These are phyloP conservation scores for Gyrodon lividus DNA, from an alignment of 768 basidiomycete genomes.

Conservation along the genomic window DNA sequence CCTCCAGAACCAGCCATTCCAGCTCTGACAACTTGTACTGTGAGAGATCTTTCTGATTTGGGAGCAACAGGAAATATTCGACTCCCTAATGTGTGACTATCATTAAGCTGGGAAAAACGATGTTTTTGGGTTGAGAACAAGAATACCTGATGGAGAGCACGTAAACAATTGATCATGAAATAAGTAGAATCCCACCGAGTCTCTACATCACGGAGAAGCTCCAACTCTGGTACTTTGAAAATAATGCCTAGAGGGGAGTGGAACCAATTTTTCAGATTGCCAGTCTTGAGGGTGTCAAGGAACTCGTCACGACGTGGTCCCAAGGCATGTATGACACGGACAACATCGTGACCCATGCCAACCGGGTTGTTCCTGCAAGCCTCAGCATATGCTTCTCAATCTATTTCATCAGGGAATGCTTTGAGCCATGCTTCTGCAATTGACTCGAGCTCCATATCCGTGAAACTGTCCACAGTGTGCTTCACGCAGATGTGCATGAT, in stretches of 20 bases:
- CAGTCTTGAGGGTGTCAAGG: too few species aligned
- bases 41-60: not conserved
- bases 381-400: too few species aligned
- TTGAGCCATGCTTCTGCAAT: not conserved
- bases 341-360: too few species aligned
- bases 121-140: too few species aligned
- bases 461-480: slow-evolving; percentile 7
- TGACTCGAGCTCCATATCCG: not conserved
- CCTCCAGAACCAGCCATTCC: not conserved
- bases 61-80: not conserved
- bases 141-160: not conserved
- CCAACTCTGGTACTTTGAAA: not conserved
- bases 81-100: not conserved
- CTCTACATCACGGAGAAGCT: slow-evolving; percentile 29
- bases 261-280: too few species aligned
- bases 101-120: too few species aligned
- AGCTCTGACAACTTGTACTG: not conserved
- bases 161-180: slow-evolving; percentile 30
- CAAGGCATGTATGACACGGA: too few species aligned
- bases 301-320: too few species aligned
- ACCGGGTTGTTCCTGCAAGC: too few species aligned
- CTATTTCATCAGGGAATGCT: not conserved
- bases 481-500: slow-evolving; percentile 16
- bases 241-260: too few species aligned
- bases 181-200: too few species aligned